Percentiles rank a stretch among this genome's conserved stretches.
These are phyloP conservation scores for Krasilnikovozyma curviuscula DNA, from an alignment of 768 basidiomycete species.

Conservation along the genomic window DNA sequence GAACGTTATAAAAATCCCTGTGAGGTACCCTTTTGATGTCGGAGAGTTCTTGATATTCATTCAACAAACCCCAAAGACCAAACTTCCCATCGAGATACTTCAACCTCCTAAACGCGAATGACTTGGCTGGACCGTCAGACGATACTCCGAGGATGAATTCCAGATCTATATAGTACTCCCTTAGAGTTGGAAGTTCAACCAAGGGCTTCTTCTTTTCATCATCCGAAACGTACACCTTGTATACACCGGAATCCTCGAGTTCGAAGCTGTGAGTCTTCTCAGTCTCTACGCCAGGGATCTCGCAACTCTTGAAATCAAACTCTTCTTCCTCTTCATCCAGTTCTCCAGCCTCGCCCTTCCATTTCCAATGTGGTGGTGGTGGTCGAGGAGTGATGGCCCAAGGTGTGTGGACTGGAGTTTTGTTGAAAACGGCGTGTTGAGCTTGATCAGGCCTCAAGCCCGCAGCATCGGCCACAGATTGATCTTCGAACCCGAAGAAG, in stretches of 20 bases:
- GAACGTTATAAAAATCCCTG: constrained; percentile 94
- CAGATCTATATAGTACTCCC: constrained; percentile 90
- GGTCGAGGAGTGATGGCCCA: constrained; percentile 89
- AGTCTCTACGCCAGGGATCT: constrained; percentile 49
- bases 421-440: not conserved
- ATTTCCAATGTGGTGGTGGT: constrained; percentile 93
- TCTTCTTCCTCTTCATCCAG: constrained; percentile 14
- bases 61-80: constrained; percentile 74
- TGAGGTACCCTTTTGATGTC: constrained; percentile 93
- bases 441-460: not conserved
- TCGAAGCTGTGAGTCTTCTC: constrained; percentile 30
- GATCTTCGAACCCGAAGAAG: constrained; percentile 52
- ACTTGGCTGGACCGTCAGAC: constrained; percentile 86
- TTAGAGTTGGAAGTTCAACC: constrained; percentile 61
- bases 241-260: constrained; percentile 77
- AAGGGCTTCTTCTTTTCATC: constrained; percentile 32
- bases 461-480: not conserved
- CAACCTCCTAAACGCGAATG: constrained; percentile 75
- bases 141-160: constrained; percentile 81
- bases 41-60: constrained; percentile 80
- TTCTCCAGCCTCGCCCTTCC: constrained; percentile 28
- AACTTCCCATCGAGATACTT: constrained; percentile 87
- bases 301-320: constrained; percentile 52
- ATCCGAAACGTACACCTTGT: constrained; percentile 45
- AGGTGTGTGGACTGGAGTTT: constrained; percentile 31